Percentiles rank a stretch among this genome's conserved stretches.
Conservation (phyloP, 2,329 filamentous ascomycete species). For the Trichocomaceae sp. region DNA sequence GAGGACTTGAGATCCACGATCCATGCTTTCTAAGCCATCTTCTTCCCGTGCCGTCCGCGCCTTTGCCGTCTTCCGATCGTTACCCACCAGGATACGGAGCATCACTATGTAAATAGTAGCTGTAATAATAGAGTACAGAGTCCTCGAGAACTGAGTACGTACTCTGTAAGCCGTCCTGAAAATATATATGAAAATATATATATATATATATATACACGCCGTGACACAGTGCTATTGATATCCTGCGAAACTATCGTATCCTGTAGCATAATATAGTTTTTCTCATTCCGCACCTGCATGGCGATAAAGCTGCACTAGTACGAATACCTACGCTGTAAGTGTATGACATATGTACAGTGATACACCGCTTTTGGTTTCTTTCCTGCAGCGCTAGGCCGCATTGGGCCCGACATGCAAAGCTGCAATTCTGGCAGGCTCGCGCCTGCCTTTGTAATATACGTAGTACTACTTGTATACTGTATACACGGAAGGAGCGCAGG, state of each 20-base stretch:
- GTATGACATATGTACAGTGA: no score
- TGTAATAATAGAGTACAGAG: not conserved
- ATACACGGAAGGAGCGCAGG: not conserved
- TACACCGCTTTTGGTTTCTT: slow-evolving; percentile 8
- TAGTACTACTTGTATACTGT: not conserved
- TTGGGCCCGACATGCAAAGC: not conserved
- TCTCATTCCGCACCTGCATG: slow-evolving; percentile 12
- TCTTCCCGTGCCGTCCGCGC: slow-evolving; percentile 11
- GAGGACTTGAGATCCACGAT: slow-evolving; percentile 10
- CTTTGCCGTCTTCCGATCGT: slow-evolving; percentile 10
- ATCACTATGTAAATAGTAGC: not conserved
- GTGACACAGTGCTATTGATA: no score
- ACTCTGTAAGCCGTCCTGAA: no score
- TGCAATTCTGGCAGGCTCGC: not conserved
- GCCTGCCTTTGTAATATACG: not conserved
- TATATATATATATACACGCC: no score
- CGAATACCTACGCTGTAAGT: no score
- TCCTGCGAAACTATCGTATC: no score
- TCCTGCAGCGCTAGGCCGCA: not conserved
- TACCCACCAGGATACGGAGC: not conserved
- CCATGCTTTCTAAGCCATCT: slow-evolving; percentile 6
- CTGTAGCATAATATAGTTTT: no score
- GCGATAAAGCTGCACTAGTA: not conserved
- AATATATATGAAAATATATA: no score
- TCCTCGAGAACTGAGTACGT: no score